Conservation (phyloP, 2,329 filamentous ascomycete genomes). For the Scorias spongiosa region DNA sequence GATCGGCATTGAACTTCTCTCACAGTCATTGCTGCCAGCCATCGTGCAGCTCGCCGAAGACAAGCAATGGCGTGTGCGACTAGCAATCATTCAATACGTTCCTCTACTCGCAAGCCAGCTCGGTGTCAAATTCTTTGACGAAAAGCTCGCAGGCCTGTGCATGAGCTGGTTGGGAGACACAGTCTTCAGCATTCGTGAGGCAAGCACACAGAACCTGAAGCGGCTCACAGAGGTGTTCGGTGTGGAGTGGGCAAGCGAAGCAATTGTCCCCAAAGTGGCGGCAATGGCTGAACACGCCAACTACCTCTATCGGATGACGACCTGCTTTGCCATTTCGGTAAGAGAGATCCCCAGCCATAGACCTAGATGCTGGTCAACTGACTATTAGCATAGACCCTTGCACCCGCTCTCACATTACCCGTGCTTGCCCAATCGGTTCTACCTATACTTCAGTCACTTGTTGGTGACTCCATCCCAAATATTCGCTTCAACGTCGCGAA, state of each 20-base stretch:
- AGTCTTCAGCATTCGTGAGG: slow-evolving; percentile 95
- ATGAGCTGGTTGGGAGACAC: slow-evolving; percentile 99
- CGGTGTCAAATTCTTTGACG: slow-evolving; percentile 94
- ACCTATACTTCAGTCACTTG: slow-evolving; percentile 89
- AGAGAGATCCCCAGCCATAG: slow-evolving; percentile 25
- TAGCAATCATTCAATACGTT: slow-evolving; percentile 99
- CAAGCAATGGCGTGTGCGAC: slow-evolving; percentile 95
- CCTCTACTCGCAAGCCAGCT: slow-evolving; percentile 89
- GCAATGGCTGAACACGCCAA: slow-evolving; percentile 97
- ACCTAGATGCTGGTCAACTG: slow-evolving; percentile 4
- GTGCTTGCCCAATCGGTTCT: slow-evolving; percentile 89
- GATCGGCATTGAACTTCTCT: slow-evolving; percentile 93
- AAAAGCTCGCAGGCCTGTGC: slow-evolving; percentile 86
- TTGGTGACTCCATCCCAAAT: slow-evolving; percentile 89
- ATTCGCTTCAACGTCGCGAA: slow-evolving; percentile 99
- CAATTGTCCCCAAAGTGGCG: slow-evolving; percentile 97
- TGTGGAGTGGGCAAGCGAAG: slow-evolving; percentile 90
- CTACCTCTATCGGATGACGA: slow-evolving; percentile 99
- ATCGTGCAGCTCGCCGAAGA: slow-evolving; percentile 97
- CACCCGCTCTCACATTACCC: slow-evolving; percentile 79
- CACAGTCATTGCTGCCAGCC: slow-evolving; percentile 87
- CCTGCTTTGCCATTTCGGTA: slow-evolving; percentile 98
- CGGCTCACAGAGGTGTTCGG: slow-evolving; percentile 98
- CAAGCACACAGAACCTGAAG: slow-evolving; percentile 92
- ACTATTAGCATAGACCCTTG: slow-evolving; percentile 53